Evolutionary conservation across 495 filamentous ascomycete genomes (phyloP).

Genomic region (Patellaria atrata): DNA sequence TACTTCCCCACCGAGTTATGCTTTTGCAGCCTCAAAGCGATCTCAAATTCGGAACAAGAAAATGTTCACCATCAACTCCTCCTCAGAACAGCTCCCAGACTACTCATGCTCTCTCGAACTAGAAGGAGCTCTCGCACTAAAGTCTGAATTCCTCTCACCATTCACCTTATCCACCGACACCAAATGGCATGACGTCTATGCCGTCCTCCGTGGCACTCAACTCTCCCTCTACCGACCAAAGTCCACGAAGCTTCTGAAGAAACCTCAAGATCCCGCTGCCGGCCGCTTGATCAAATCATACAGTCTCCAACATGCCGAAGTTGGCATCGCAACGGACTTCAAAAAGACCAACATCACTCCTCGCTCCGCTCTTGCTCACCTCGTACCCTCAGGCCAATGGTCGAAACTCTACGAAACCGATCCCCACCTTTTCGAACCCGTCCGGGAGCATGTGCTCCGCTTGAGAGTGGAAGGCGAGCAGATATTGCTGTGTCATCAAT

Average conservation of each 20-base stretch:
- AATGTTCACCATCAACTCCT: not conserved
- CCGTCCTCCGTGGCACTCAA: constrained; percentile 44
- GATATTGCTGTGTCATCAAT: constrained; percentile 42
- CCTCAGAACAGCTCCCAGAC: constrained; percentile 31
- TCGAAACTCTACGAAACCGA: constrained; percentile 23
- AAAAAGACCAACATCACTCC: constrained; percentile 33
- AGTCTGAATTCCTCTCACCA: constrained; percentile 43
- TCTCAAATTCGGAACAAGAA: constrained; percentile 4
- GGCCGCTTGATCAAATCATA: constrained; percentile 39
- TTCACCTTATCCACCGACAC: constrained; percentile 37
- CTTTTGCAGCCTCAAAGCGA: constrained; percentile 9
- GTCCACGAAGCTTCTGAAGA: constrained; percentile 29
- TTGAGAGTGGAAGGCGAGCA: constrained; percentile 49
- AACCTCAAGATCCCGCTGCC: constrained; percentile 13
- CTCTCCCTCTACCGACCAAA: constrained; percentile 43
- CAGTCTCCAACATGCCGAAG: constrained; percentile 49
- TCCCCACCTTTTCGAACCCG: constrained; percentile 21
- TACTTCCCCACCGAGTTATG: constrained; percentile 10
- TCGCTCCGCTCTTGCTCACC: constrained; percentile 20
- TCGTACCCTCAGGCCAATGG: constrained; percentile 20
- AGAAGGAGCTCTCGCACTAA: constrained; percentile 39
- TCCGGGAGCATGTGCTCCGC: constrained; percentile 43
- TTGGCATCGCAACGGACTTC: constrained; percentile 50
- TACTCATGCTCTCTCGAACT: constrained; percentile 42
- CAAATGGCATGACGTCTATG: constrained; percentile 42